Base-by-base conservation (phyloP, 345 rosid genomes). In the Gossypium arboreum region DNA sequence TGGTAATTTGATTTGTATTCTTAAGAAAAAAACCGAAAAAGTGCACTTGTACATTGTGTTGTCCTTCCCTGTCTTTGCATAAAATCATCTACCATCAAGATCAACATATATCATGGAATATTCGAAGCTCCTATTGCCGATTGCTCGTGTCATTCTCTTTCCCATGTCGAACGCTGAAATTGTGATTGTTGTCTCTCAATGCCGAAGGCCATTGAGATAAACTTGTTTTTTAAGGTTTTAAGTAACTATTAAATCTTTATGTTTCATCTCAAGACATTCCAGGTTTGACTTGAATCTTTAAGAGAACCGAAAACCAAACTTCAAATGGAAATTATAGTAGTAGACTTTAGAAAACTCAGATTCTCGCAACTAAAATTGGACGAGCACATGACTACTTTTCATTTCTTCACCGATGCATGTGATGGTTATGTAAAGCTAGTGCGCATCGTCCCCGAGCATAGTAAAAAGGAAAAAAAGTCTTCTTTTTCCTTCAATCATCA, bases 1-100 rank as follows among this genome's bases (percentile, higher is more conserved):
- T 52, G 76, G 73, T 71, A 51, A 66, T 51, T 75, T 68, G 81
- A 72, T 72, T 81, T 75, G 79, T 78, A 78, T 60, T 78, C 34
- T 78, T 60, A 72, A 72, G 79, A 67, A 75, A 50, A 72, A 72
- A n/a, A n/a, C n/a, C 27, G 65, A 72, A 75, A 59, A 29, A 4
- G 44, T 74, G 68, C 60, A 17, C 59, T 71, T 81, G 76, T 64
- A 52, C 65, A 72, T 66, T 45, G 45, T 63, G 65, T 78, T 56
- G 78, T 71, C 76, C 22, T 66, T 24, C 17, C 12, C 4, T 43
- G 54, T 50, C 70, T 39, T 56, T 57, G 48, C 39, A 68, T 18
- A 66, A 71, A 66, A 67, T 56, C 25, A 55, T 81, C 22, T 29
- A 61, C 68, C 25, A 56, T 61, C 74, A 78, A n/a, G 75, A 24